phyloP scores from a whole-genome alignment of 306 rosid species.

The Vigna angularis region DNA sequence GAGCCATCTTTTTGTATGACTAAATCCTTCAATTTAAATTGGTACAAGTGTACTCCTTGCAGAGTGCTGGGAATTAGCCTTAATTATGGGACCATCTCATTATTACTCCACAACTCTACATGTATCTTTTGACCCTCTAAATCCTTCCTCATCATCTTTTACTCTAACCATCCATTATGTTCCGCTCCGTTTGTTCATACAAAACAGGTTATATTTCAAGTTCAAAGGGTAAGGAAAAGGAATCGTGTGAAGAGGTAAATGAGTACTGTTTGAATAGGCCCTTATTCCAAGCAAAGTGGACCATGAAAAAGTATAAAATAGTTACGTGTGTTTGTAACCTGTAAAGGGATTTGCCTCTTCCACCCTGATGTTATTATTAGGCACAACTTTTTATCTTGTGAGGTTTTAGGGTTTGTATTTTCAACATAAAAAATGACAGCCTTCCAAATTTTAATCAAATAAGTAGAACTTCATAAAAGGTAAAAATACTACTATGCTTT shows the following conservation, averaged over 20 bases:
- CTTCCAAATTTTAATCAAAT: no score
- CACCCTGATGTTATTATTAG: no score
- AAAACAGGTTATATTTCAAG: background rate
- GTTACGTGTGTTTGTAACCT: no score
- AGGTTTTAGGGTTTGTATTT: no score
- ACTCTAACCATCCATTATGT: background rate
- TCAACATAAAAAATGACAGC: no score
- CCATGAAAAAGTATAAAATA: background rate
- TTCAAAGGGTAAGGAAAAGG: background rate
- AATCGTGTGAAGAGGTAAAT: background rate
- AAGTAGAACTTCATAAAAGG: no score
- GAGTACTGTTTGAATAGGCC: background rate
- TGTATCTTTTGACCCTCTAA: background rate
- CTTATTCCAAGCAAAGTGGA: background rate
- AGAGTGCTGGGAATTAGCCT: slow-evolving; percentile 23
- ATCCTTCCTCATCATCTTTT: background rate
- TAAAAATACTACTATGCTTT: no score
- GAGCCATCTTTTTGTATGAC: background rate
- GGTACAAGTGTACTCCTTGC: slow-evolving; percentile 37
- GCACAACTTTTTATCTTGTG: no score
- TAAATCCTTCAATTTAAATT: slow-evolving; percentile 18
- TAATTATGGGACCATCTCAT: slow-evolving; percentile 34
- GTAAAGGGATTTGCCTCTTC: no score
- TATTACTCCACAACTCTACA: background rate
- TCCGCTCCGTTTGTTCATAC: slow-evolving; percentile 7